phyloP scores from a whole-genome alignment of 495 filamentous ascomycete genomes.

The Apodospora peruviana region DNA sequence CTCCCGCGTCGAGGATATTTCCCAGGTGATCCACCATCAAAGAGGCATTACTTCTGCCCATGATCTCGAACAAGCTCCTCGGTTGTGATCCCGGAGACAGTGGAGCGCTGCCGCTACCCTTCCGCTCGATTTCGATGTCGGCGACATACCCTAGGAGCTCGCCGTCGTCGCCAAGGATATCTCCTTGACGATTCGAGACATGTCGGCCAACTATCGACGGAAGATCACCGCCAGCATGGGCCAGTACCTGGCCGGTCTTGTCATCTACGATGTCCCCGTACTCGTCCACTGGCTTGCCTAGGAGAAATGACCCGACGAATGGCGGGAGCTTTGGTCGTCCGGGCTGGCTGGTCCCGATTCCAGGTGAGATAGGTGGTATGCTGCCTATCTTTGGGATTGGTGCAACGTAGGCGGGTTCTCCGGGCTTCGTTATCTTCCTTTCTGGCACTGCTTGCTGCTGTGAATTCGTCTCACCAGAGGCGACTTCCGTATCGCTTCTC shows the following conservation, averaged over 20 bases:
- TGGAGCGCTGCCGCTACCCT: constrained; percentile 1
- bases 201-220: constrained; percentile 39
- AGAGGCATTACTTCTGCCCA: constrained; percentile 27
- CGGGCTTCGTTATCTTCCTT: constrained; percentile 8
- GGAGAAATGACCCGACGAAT: constrained; percentile 51
- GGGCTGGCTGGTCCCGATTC: constrained; percentile 10
- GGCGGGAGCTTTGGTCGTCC: constrained; percentile 20
- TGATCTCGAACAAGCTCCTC: constrained; percentile 30
- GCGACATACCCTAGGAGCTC: constrained; percentile 43
- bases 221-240: constrained; percentile 40
- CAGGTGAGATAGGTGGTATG: constrained; percentile 15
- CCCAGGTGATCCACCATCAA: constrained; percentile 40
- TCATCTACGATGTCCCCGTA: constrained; percentile 71
- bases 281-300: constrained; percentile 67
- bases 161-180: constrained; percentile 39
- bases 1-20: constrained; percentile 38
- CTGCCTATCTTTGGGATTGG: constrained; percentile 27
- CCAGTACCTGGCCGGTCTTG: constrained; percentile 36
- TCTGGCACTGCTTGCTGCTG: constrained; percentile 1
- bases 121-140: constrained; percentile 31
- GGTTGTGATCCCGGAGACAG: background rate
- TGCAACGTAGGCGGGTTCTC: constrained; percentile 22
- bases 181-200: constrained; percentile 35
- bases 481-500: background rate
- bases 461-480: background rate